A percentile compares a stretch with the other conserved stretches of the same genome.
These are phyloP conservation scores for Suhomyces guaymorum DNA, from an alignment of 1,139 yeast species.

Conservation along the genomic window DNA sequence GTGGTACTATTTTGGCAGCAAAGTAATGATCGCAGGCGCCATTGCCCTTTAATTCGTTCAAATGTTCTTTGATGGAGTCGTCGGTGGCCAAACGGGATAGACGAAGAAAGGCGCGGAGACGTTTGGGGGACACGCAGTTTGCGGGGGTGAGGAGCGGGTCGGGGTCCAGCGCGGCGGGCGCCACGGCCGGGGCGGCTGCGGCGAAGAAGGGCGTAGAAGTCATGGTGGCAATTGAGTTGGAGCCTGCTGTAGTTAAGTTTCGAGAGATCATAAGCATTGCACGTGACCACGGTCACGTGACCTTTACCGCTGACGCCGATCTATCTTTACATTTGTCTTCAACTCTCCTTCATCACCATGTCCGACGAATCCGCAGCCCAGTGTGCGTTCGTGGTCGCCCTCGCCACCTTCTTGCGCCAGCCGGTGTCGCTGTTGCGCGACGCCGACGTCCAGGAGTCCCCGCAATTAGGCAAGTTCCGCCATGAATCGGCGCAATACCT, in stretches of 20 bases:
- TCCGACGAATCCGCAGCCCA: conserved; percentile 13
- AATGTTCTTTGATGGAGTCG: conserved; percentile 41
- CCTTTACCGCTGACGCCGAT: too few relatives aligned
- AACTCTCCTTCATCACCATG: conserved; percentile 2
- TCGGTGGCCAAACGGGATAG: conserved; percentile 42
- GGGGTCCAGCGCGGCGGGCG: not conserved
- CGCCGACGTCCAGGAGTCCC: not conserved
- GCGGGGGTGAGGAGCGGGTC: conserved; percentile 18
- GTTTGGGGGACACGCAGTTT: conserved; percentile 35
- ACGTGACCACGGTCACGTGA: not conserved
- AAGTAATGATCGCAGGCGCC: conserved; percentile 33
- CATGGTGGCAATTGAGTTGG: not conserved
- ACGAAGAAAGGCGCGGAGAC: conserved; percentile 42
- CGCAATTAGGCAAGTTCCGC: not conserved
- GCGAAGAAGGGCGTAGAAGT: conserved; percentile 1
- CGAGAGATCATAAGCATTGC: too few relatives aligned
- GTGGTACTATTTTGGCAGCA: conserved; percentile 30
- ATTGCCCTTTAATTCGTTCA: conserved; percentile 29
- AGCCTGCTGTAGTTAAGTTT: not conserved
- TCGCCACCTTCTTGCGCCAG: conserved; percentile 6
- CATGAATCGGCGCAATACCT: not conserved
- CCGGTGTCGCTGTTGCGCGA: not conserved
- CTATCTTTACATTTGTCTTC: too few relatives aligned
- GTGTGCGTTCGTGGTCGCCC: conserved; percentile 25
- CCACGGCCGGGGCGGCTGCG: not conserved